Conservation (phyloP, 257 asterid genomes). For the Perilla frutescens region DNA sequence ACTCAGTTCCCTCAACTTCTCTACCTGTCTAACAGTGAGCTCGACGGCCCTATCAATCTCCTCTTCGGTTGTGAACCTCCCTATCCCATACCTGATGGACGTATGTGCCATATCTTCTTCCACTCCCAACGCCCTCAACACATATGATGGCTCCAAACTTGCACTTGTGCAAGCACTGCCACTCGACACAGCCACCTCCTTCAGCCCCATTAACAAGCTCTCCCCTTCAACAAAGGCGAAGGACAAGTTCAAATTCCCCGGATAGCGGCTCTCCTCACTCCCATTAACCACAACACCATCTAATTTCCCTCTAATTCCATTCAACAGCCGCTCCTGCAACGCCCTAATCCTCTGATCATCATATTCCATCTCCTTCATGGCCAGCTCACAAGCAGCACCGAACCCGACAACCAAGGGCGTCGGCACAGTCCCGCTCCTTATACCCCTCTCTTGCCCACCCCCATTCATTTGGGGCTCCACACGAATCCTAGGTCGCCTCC, state of each 20-base stretch:
- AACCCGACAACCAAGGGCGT: constrained; percentile 95
- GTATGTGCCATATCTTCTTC: constrained; percentile 99
- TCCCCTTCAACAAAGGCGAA: constrained; percentile 98
- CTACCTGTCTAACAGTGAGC: constrained; percentile 90
- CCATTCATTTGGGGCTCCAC: constrained; percentile 99
- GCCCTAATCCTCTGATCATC: constrained; percentile 70
- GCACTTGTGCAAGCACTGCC: constrained; percentile 99
- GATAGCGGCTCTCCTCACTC: constrained; percentile 80
- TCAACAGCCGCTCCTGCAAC: constrained; percentile 70
- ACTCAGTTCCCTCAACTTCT: constrained; percentile 95
- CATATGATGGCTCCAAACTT: constrained; percentile 96
- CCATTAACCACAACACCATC: constrained; percentile 95
- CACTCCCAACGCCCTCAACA: constrained; percentile 95
- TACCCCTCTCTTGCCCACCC: constrained; percentile 99
- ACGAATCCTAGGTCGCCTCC: constrained; percentile 91
- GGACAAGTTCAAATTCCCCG: constrained; percentile 89
- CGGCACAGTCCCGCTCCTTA: constrained; percentile 96
- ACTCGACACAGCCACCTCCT: constrained; percentile 97
- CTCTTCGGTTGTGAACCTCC: constrained; percentile 92
- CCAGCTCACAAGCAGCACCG: constrained; percentile 92
- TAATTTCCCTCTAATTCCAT: constrained; percentile 68
- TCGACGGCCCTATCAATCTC: constrained; percentile 89
- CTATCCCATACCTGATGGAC: constrained; percentile 94
- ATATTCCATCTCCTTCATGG: constrained; percentile 93
- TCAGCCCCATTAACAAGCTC: constrained; percentile 97